Base-by-base conservation (phyloP, 2,329 filamentous ascomycete genomes). In the Penicillium olsonii region DNA sequence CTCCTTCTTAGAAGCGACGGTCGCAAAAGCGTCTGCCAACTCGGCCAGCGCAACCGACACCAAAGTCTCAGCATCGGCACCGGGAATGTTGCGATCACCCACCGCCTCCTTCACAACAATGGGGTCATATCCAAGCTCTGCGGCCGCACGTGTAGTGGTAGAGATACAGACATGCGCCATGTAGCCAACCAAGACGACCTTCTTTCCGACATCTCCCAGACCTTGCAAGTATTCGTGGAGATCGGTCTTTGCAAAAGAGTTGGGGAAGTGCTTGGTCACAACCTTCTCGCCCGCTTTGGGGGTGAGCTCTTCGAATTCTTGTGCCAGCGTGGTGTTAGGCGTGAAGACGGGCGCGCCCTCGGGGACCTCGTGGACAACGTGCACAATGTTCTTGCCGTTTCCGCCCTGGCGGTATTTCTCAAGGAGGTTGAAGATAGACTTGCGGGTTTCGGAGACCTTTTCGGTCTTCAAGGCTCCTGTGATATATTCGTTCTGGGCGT, bases 401-500 rank as follows among this genome's bases (percentile, higher is more conserved):
- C 70, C 68, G 0, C 72, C 77, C 1, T 71, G 62, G n/a, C 85
- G 78, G 68, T 87, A 88, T 53, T 77, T 82, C 17, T 79, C 66
- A 0, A 88, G 74, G 0, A 88, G 72, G 0, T 69, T 61, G 0
- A 76, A 71, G 50, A 87, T 88, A 11, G 74, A 80, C 26, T 77
- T 76, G 53, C 84, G 78, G 5, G 80, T 82, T 4, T 72, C 53
- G 0, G 72, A 61, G 1, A 84, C 76, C 52, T 85, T 77, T 34
- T 75, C 70, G 27, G 84, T 80, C 18, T 78, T 75, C 1, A 88
- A 76, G 4, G 76, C 71, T 39, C 85, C 85, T 2, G 52, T 35
- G 37, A 56, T 68, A 54, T 85, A 87, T 68, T 88, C 85, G 62
- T 87, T 87, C 61, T 88, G 85, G 1, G 85, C 85, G 63, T 88